Evolutionary conservation across 805 yeast genomes (phyloP).

Genomic region (Candida bentonensis): DNA sequence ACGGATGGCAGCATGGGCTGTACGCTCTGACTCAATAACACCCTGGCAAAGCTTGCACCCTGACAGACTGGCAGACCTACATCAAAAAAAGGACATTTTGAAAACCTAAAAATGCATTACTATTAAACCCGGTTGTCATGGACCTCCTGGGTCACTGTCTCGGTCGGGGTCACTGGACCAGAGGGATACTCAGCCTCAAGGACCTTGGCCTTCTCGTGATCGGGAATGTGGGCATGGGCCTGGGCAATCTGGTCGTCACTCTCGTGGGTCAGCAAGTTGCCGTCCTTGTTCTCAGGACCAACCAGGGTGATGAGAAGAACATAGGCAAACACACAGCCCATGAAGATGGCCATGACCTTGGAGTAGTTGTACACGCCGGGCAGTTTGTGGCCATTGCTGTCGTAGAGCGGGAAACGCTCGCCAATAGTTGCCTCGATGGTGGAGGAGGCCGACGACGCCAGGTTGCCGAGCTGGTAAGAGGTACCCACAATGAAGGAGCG

Average conservation of each 20-base stretch:
- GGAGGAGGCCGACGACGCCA: slow-evolving; percentile 56
- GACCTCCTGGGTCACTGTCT: too few species aligned
- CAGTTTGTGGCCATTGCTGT: slow-evolving; percentile 19
- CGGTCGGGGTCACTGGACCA: too few species aligned
- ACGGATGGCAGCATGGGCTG: too few species aligned
- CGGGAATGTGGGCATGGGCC: neutral
- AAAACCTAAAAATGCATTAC: too few species aligned
- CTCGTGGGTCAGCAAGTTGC: neutral
- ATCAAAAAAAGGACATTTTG: too few species aligned
- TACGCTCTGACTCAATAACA: too few species aligned
- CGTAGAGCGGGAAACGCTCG: slow-evolving; percentile 38
- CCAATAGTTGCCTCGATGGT: slow-evolving; percentile 60
- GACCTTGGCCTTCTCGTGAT: neutral
- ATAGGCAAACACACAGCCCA: slow-evolving; percentile 49
- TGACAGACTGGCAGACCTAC: too few species aligned
- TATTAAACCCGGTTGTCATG: too few species aligned
- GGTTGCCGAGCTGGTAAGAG: slow-evolving; percentile 58
- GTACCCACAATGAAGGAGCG: slow-evolving; percentile 49
- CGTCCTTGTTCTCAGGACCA: slow-evolving; percentile 36
- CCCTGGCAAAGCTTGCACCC: too few species aligned
- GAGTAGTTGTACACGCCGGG: slow-evolving; percentile 39
- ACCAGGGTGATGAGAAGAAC: slow-evolving; percentile 32
- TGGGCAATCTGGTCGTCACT: neutral
- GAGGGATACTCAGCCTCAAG: neutral
- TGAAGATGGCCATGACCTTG: slow-evolving; percentile 56